phyloP scores from a whole-genome alignment of 306 rosid species.

The Sesbania bispinosa region DNA sequence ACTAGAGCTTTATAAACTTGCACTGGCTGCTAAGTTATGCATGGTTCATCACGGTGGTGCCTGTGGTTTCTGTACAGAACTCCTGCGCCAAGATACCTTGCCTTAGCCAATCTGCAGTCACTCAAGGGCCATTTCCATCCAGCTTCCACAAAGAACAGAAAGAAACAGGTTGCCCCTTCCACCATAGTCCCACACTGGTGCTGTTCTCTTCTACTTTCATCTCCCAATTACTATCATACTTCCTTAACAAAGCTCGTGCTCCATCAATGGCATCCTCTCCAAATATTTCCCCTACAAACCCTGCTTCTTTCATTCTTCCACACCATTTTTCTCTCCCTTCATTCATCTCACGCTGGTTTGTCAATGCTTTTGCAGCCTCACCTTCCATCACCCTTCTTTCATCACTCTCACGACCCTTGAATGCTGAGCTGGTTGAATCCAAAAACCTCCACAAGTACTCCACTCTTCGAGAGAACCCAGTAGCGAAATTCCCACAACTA shows the following conservation, averaged over 20 bases:
- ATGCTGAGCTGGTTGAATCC: conserved; percentile 77
- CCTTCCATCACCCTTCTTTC: conserved; percentile 91
- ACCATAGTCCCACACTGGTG: conserved; percentile 63
- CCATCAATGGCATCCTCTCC: conserved; percentile 77
- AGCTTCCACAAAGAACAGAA: conserved; percentile 81
- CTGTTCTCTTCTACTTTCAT: conserved; percentile 68
- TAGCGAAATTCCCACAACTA: conserved; percentile 59
- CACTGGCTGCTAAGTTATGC: not conserved
- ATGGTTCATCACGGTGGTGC: not conserved
- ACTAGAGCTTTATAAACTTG: not conserved
- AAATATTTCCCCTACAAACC: conserved; percentile 51
- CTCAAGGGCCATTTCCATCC: conserved; percentile 16
- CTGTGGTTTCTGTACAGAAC: not conserved
- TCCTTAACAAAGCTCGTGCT: conserved; percentile 75
- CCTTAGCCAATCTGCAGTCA: too few species aligned
- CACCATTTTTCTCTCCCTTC: conserved; percentile 82
- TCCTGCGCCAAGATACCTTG: not conserved
- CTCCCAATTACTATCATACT: conserved; percentile 84
- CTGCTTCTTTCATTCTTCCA: conserved; percentile 67
- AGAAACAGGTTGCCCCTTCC: conserved; percentile 80
- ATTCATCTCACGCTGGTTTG: conserved; percentile 61
- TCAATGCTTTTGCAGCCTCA: conserved; percentile 79
- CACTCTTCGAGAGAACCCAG: conserved; percentile 53
- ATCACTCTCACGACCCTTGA: conserved; percentile 73
- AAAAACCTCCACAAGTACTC: conserved; percentile 78